Conservation (phyloP, 371 early-diverging fungal species). For the Rhizopus arrhizus region DNA sequence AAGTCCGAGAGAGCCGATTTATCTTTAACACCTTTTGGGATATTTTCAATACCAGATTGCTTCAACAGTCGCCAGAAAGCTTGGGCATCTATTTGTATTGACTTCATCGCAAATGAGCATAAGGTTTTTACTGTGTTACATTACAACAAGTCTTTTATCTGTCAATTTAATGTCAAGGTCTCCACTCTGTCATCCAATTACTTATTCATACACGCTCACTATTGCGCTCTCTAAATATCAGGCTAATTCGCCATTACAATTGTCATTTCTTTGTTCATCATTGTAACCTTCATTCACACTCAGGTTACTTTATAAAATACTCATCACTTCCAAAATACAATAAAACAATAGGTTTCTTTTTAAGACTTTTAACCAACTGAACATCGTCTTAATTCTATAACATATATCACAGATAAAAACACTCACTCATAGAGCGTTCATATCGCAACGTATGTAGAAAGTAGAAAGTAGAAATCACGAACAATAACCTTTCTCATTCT, state of each 20-base stretch:
- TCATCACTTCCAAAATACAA: not conserved
- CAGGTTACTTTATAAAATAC: not conserved
- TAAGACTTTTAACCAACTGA: not conserved
- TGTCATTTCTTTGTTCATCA: conserved; percentile 2
- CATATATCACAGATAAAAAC: conserved; percentile 4
- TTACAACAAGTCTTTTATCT: conserved; percentile 2
- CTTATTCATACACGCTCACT: too few species aligned
- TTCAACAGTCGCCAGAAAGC: too few species aligned
- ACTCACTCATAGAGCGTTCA: conserved; percentile 9
- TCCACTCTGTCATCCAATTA: not conserved
- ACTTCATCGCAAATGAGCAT: too few species aligned
- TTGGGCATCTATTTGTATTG: not conserved
- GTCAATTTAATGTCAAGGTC: conserved; percentile 3
- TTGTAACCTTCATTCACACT: not conserved
- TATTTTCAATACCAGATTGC: too few species aligned
- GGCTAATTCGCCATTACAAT: not conserved
- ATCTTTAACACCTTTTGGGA: too few species aligned
- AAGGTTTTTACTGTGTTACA: conserved; percentile 1
- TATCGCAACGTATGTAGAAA: conserved; percentile 11
- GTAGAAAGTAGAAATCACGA: conserved; percentile 9
- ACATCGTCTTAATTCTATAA: not conserved
- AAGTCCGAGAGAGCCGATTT: too few species aligned
- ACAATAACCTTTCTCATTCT: too few species aligned
- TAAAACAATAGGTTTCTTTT: not conserved
- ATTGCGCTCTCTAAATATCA: not conserved